Base-by-base conservation (phyloP, 1,139 yeast genomes). In the Yamadazyma triangularis region DNA sequence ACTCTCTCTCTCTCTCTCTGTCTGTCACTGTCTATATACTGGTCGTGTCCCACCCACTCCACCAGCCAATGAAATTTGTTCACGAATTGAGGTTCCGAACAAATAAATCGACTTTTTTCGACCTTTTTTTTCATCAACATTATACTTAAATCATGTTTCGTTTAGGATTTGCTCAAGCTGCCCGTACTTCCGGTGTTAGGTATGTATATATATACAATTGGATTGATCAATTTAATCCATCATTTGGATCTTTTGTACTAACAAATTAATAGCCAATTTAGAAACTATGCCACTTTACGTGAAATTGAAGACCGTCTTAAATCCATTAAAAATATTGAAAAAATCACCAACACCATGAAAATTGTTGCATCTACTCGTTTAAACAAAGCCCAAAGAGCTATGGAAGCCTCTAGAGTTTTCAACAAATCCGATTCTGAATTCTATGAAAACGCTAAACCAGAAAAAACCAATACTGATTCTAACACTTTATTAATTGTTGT, bases 311-410 rank as follows among this genome's bases (percentile, higher is more conserved):
- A 77, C 66, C 94, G 98, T 75, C 81, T 91, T 63, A 91, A 91
- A 76, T 87, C 96, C 45, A 91, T 91, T 64, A 91, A 89, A 76
- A 91, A 91, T 77, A 91, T 91, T 64, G 97, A 91, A 71, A 91
- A 91, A 75, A 91, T 91, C 70, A 91, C 98, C 72, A 91, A 91
- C 73, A 91, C 98, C 64, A 91, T 91, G 98, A 91, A 89, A 76
- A 83, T 93, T 67, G 98, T 91, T 54, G 98, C 98, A 32, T 89
- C 97, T 28, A 91, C 98, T 51, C 86, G 96, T 73, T 78, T 91
- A 63, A 77, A 79, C 62, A 88, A 86, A 70, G 98, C 98, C 40
- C 96, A 89, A 68, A 85, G 83, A 61, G 95, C 96, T 46, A 91
- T 89, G 91, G 71, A 75, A 49, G 77, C 87, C 34, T 85, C 97